Base-by-base conservation (phyloP, 148 eudicot species). In the Salicornia ramosissima region DNA sequence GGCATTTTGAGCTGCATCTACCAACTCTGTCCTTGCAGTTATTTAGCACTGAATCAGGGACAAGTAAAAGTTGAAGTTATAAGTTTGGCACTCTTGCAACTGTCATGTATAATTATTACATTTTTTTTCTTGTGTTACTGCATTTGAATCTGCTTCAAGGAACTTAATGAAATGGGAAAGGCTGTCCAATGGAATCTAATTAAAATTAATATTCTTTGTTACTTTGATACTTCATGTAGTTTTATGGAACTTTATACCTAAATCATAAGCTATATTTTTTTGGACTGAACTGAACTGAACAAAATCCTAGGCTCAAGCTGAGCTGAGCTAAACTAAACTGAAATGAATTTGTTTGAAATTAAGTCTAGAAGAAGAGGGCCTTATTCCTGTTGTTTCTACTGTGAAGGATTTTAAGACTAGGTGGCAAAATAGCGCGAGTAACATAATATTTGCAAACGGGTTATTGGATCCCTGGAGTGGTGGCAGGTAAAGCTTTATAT, bases 381-480 rank as follows among this genome's bases (percentile, higher is more conserved):
- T n/a, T n/a, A 77, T 67, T 45, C 61, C 53, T 69, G 36, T 58
- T 71, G 45, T 67, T 56, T 72, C 28, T 34, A 13, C 31, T 63
- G 31, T 86, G 87, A 72, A 91, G 97, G 86, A 83, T 75, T 84
- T 83, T 39, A 81, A 87, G 74, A 78, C 78, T 52, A 72, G 79
- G 40, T 69, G 88, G 75, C 81, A 80, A 71, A 71, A 4, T 14
- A 84, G 83, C 68, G 97, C 90, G 70, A 91, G 97, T 75, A 91
- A 91, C 81, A 85, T 91, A 68, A 84, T 88, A 46, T 91, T 91
- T 73, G 69, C 97, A 60, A 89, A 89, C 74, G 97, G 97, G 49
- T 74, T 87, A 46, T 66, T 91, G 77, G 97, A 91, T 81, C 97
- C 97, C 30, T 91, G 97, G 97, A 91, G 97, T 64, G 97, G 97